Base-by-base conservation (phyloP, 208 protist genomes). In the Trypanosomatidae sp. region DNA sequence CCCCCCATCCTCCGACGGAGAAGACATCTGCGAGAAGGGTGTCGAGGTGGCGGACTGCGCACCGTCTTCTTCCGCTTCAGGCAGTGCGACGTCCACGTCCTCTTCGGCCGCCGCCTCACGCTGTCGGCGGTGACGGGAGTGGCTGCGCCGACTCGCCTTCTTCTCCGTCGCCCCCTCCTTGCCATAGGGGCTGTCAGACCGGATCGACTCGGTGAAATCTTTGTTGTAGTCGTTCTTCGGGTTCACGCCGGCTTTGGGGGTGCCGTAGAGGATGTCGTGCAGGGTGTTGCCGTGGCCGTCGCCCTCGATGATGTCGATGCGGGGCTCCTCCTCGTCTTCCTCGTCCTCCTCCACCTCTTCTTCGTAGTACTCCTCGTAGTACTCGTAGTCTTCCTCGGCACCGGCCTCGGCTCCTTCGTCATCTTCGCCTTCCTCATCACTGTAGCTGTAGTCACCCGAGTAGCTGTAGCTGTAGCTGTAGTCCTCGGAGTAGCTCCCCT, bases 241-340 rank as follows among this genome's bases (percentile, higher is more conserved):
- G 73, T 76, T 83, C 30, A 60, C 70, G 43, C 86, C 83, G 0
- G 88, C 86, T 41, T 82, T 87, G 4, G 88, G 82, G 6, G 75
- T 90, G 62, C 85, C 85, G 73, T 91, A 88, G 59, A 92, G 79
- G 59, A 90, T 91, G 62, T 95, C 82, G 62, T 82, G 73, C 47
- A 87, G 58, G 0, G 83, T 82, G 64, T 79, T 56, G 13, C 81
- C 79, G 69, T 91, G 82, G 6, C 76, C 70, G 46, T 66, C 55
- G 44, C 84, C 87, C 8, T 80, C 78, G 79, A 95, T 91, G 59
- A 95, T 85, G 69, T 91, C 74, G 75, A 95, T 95, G 58, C 81
- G 86, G 22, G 90, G 90, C 43, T 89, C 86, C 64, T 95, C 90
- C 36, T 92, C 86, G 17, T 85, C 77, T 19, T 87, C 80, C 28